Evolutionary conservation across 2,329 filamentous ascomycete species (phyloP), one percentile per base, ranked within the genome.

Genomic region (Cercospora zeae-maydis): DNA sequence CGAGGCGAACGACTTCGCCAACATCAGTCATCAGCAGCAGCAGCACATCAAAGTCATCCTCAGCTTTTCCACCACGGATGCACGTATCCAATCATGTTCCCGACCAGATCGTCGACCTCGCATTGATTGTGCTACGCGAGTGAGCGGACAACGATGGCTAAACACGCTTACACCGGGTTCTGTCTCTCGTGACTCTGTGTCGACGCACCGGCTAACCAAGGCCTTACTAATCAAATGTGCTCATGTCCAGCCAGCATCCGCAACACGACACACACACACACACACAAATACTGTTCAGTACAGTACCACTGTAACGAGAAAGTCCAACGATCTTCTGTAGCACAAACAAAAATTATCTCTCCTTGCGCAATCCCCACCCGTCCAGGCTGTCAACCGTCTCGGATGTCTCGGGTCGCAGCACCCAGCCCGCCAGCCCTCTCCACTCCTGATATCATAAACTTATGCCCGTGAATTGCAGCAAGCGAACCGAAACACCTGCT

Each of bases 371-470:
- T 33, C 24, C 24, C 24, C 24, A 27, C 24, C 3, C 24, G 6
- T 27, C 3, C 24, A 27, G 3, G 3, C 24, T 27, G 24, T 27
- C 53, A 39, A 56, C 19, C 27, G 53, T 56, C 33, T 56, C 53
- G 53, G 34, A 52, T 31, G 47, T 31, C 47, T 52, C 47, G 47
- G 47, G 47, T 52, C 24, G n/a, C 47, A 30, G 47, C 47, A 52
- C n/a, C 24, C 24, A 27, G 24, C 24, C 24, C 3, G 3, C 24
- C 24, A 27, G 6, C 6, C 24, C 24, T 6, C 24, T 6, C 24
- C 24, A 27, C 24, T 27, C 24, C 24, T 27, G 24, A 27, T 27
- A 6, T 3, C 3, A 27, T 27, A 27, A 27, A 27, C 3, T n/a
- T 27, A 6, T 27, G 24, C 3, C 24, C 6, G 24, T 27, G 24